Evolutionary conservation across 768 basidiomycete genomes (phyloP), one percentile per base, ranked within the genome.

Genomic region (Pulveroboletus ravenelii): DNA sequence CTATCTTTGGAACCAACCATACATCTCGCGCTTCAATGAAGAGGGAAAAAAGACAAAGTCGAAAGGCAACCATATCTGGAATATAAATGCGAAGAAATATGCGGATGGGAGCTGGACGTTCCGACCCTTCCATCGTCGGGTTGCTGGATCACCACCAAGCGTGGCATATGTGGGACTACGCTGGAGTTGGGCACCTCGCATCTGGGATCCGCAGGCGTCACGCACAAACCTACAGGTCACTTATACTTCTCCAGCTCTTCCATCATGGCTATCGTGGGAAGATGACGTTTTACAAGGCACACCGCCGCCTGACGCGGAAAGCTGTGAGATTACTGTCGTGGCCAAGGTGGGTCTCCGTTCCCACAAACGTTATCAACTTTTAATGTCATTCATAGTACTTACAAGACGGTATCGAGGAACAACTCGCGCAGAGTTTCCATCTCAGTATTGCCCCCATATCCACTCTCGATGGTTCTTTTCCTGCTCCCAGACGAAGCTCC

Each of bases 1-100:
- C 71, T 99, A 96, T 72, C 81, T 99, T 44, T 99, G 95, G 95
- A 85, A 84, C 53, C 91, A 94, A 60, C 85, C 85, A 29, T 85
- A 87, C 65, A 98, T 99, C 64, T 85, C 93, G 27, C 89, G 95
- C 29, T 98, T 94, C 76, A 99, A 99, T 66, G 93, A 97, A 62
- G 95, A 98, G 66, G 95, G 95, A 32, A 97, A 97, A 71, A 99
- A 99, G 72, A 90, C 94, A 20, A 99, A 99, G 71, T 94, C 92
- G 47, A 96, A 96, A 74, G 95, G 95, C 41, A 99, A 99, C 71
- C 95, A 98, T 62, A 96, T 97, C 58, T 99, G 95, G 95, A 94
- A 93, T 62, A 87, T 98, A 45, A 92, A 97, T 61, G 95, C 93
- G n/a, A 90, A 82, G 72, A 94, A 90, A 68, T 64, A 72, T 20